A percentile compares a stretch with the other conserved stretches of the same genome.
Evolutionary conservation across 1,284 basidiomycete species (phyloP).

Genomic region (Leccinum huronense): DNA sequence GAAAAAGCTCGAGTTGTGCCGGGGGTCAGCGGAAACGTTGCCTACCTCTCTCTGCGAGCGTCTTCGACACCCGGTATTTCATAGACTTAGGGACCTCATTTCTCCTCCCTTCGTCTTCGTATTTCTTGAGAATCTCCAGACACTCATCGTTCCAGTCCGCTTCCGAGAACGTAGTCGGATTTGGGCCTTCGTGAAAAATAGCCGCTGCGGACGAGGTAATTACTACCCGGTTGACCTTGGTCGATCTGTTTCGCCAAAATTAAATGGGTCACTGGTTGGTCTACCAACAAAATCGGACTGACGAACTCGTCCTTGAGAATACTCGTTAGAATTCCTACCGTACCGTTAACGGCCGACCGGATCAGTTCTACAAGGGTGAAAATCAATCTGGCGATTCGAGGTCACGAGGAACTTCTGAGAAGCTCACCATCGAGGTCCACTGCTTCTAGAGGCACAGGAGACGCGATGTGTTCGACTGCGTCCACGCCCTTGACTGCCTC

Average conservation of each 20-base stretch:
- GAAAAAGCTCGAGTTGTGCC: not conserved
- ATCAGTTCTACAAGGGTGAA: not conserved
- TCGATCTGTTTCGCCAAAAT: not conserved
- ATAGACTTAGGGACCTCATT: not conserved
- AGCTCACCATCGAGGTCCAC: not conserved
- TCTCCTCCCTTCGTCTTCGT: not conserved
- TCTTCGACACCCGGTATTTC: not conserved
- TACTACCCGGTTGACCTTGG: not conserved
- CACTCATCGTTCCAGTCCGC: not conserved
- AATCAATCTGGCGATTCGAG: not conserved
- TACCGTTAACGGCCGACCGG: not conserved
- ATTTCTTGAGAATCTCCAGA: not conserved
- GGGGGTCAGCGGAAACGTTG: not conserved
- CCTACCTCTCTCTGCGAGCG: not conserved
- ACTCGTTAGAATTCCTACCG: not conserved
- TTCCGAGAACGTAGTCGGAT: not conserved
- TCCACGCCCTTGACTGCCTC: not conserved
- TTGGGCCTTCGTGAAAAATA: not conserved
- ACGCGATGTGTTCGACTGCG: not conserved
- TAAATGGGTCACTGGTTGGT: not conserved
- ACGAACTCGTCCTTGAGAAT: not conserved
- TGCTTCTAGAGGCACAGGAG: not conserved
- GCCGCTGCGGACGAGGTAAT: not conserved
- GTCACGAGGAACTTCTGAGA: not conserved
- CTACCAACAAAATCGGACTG: not conserved